Percentiles rank a stretch among this genome's conserved stretches.
These are phyloP conservation scores for Articulospora tetracladia DNA, from an alignment of 495 filamentous ascomycete genomes.

Conservation along the genomic window DNA sequence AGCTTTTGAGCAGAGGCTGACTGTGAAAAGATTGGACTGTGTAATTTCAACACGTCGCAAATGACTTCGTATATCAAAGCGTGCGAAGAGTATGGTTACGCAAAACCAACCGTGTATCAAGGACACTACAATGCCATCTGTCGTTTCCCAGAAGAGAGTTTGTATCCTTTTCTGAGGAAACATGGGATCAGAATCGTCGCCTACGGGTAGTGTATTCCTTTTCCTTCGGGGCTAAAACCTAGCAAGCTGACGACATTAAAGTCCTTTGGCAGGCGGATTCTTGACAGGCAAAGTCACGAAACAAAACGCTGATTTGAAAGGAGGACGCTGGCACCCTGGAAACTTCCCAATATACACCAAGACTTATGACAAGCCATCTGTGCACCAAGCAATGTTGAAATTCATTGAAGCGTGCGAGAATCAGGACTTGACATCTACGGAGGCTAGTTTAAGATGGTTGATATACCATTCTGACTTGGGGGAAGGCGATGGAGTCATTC, in stretches of 20 bases:
- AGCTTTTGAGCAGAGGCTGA: neutral
- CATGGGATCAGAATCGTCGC: slow-evolving; percentile 44
- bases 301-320: slow-evolving; percentile 6
- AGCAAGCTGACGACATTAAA: slow-evolving; percentile 13
- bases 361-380: slow-evolving; percentile 26
- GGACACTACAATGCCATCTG: slow-evolving; percentile 43
- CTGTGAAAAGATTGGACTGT: slow-evolving; percentile 29
- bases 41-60: slow-evolving; percentile 39
- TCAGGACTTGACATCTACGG: slow-evolving; percentile 38
- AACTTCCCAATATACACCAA: slow-evolving; percentile 32
- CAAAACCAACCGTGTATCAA: slow-evolving; percentile 45
- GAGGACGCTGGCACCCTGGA: slow-evolving; percentile 31
- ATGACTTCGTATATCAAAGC: slow-evolving; percentile 38
- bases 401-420: slow-evolving; percentile 40
- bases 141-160: slow-evolving; percentile 34
- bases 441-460: slow-evolving; percentile 53
- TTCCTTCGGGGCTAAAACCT: neutral
- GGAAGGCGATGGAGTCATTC: slow-evolving; percentile 46
- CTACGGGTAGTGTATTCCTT: slow-evolving; percentile 26
- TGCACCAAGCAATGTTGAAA: slow-evolving; percentile 35
- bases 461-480: slow-evolving; percentile 46
- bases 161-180: slow-evolving; percentile 43
- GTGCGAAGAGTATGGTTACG: slow-evolving; percentile 36
- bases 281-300: slow-evolving; percentile 38
- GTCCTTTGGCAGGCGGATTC: slow-evolving; percentile 44